These are phyloP conservation scores for Spizellomyces punctatus DNA, from an alignment of 192 early-diverging fungal genomes.

Conservation along the genomic window DNA sequence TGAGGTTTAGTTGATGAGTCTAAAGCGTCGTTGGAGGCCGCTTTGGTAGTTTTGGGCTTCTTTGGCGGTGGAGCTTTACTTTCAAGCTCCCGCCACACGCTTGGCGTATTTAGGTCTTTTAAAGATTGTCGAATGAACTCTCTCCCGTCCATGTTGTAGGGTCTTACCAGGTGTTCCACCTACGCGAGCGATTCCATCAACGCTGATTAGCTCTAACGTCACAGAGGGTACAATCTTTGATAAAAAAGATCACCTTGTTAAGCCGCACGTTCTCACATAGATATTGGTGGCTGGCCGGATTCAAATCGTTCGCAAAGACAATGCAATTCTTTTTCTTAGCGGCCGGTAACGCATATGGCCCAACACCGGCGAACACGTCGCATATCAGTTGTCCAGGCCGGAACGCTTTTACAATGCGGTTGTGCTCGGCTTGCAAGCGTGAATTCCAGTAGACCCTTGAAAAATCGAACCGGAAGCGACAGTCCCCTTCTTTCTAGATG, in stretches of 20 bases:
- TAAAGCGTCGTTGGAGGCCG: neutral
- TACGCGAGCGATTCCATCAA: constrained; percentile 16
- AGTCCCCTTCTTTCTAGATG: constrained; percentile 81
- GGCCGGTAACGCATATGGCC: constrained; percentile 92
- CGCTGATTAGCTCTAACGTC: neutral
- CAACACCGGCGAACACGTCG: constrained; percentile 98
- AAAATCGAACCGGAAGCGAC: constrained; percentile 91
- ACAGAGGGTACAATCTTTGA: neutral
- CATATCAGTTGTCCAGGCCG: constrained; percentile 72
- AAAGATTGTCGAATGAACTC: constrained; percentile 85
- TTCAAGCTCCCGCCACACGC: constrained; percentile 25
- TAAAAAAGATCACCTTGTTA: constrained; percentile 74
- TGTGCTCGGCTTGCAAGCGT: constrained; percentile 91
- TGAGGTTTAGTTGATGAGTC: neutral
- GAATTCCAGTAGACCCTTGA: constrained; percentile 99
- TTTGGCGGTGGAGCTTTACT: constrained; percentile 11
- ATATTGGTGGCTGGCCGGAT: constrained; percentile 84
- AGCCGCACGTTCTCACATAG: constrained; percentile 76
- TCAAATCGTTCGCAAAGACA: constrained; percentile 98
- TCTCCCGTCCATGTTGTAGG: constrained; percentile 90
- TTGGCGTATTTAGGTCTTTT: constrained; percentile 56
- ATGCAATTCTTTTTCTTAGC: constrained; percentile 73
- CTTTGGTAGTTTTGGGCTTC: constrained; percentile 8
- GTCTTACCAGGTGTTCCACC: constrained; percentile 61
- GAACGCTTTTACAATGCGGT: constrained; percentile 84